A percentile compares a stretch with the other conserved stretches of the same genome.
phyloP scores from a whole-genome alignment of 2,329 filamentous ascomycete species.

The Colletotrichum coccodes region DNA sequence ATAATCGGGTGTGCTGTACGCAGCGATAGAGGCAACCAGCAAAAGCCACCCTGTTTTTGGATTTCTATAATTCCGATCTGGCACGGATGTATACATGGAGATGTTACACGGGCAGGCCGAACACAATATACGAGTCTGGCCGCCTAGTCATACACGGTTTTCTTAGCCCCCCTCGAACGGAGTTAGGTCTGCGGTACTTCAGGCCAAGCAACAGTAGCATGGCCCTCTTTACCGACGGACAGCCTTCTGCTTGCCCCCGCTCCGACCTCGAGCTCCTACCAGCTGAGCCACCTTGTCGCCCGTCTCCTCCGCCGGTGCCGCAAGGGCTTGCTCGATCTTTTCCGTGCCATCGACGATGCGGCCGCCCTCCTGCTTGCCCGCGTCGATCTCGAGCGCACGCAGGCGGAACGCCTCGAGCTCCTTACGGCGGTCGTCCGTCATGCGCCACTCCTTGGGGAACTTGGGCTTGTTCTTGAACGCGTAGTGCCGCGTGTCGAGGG shows the following conservation, averaged over 20 bases:
- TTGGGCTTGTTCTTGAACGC: conserved; percentile 71
- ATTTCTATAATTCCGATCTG: conserved; percentile 22
- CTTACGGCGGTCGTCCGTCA: conserved; percentile 75
- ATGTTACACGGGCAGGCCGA: conserved; percentile 30
- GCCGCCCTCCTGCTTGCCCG: conserved; percentile 62
- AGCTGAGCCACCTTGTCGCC: conserved; percentile 43
- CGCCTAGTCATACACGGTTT: conserved; percentile 29
- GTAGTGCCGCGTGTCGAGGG: conserved; percentile 89
- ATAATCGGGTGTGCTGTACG: background rate
- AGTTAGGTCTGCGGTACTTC: background rate
- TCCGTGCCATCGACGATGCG: conserved; percentile 67
- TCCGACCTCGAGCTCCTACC: conserved; percentile 35
- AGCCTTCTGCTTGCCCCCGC: conserved; percentile 7
- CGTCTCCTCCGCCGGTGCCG: conserved; percentile 37
- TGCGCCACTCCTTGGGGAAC: conserved; percentile 86
- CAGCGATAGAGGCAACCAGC: background rate
- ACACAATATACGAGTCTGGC: background rate
- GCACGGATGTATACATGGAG: conserved; percentile 31
- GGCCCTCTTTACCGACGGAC: conserved; percentile 3
- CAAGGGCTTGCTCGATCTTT: conserved; percentile 54
- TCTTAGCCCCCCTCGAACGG: background rate
- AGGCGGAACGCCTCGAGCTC: conserved; percentile 72
- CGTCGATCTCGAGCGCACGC: conserved; percentile 63
- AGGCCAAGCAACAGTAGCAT: background rate
- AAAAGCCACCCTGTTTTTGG: conserved; percentile 1